Conservation (phyloP, 129 eudicot species). For the Flaveria trinervia region DNA sequence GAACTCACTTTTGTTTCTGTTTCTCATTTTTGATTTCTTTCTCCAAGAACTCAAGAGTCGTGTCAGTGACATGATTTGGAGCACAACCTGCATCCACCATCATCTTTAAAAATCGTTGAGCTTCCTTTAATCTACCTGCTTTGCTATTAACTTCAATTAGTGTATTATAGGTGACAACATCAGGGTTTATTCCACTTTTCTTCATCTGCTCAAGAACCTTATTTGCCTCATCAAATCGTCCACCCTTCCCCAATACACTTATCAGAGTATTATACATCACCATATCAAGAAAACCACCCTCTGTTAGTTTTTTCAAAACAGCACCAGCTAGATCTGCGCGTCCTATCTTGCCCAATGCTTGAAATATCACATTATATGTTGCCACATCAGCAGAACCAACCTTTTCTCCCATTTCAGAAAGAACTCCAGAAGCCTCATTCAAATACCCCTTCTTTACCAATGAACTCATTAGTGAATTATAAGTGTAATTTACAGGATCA, state of each 20-base stretch:
- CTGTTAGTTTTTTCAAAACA: constrained; percentile 57
- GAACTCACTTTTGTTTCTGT: constrained; percentile 19
- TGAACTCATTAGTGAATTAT: constrained; percentile 83
- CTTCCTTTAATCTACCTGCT: constrained; percentile 74
- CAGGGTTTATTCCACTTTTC: constrained; percentile 83
- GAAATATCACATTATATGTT: constrained; percentile 78
- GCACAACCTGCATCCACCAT: constrained; percentile 90
- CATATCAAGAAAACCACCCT: constrained; percentile 76
- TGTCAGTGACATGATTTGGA: constrained; percentile 93
- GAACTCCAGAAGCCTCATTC: constrained; percentile 76
- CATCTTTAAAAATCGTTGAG: constrained; percentile 68
- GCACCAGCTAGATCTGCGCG: constrained; percentile 76
- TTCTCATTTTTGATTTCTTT: constrained; percentile 58
- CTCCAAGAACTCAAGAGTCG: constrained; percentile 72
- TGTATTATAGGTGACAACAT: constrained; percentile 84
- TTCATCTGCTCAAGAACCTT: constrained; percentile 73
- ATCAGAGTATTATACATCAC: constrained; percentile 92
- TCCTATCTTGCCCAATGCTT: constrained; percentile 83
- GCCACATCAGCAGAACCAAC: constrained; percentile 64
- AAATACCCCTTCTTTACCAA: constrained; percentile 88
- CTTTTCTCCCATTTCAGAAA: constrained; percentile 68
- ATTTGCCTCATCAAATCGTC: constrained; percentile 64
- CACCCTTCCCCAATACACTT: constrained; percentile 85
- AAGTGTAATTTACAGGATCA: constrained; percentile 70
- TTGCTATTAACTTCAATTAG: constrained; percentile 82